phyloP scores from a whole-genome alignment of 768 basidiomycete species.

The Russula griseocarnosa region DNA sequence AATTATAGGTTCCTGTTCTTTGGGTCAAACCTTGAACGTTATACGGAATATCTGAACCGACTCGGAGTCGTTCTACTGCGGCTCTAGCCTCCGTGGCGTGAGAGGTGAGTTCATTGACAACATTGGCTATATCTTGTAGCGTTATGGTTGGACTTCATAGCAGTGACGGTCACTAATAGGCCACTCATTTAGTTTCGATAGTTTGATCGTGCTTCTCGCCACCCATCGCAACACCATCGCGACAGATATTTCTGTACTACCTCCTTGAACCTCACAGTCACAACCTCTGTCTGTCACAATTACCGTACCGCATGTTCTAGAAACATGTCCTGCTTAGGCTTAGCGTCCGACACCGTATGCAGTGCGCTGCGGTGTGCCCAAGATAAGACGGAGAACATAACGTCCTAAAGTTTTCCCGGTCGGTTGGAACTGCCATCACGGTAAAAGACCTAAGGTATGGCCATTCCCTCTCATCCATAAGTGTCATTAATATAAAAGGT shows the following conservation, averaged over 20 bases:
- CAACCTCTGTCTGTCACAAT: background rate
- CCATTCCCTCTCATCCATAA: background rate
- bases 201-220: background rate
- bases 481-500: background rate
- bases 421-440: background rate
- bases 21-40: too few species aligned
- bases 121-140: too few species aligned
- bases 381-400: background rate
- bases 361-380: too few species aligned
- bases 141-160: too few species aligned
- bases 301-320: too few species aligned
- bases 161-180: too few species aligned
- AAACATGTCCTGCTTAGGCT: too few species aligned
- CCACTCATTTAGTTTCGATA: background rate
- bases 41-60: background rate
- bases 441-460: background rate
- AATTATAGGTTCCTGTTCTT: too few species aligned
- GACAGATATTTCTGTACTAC: background rate
- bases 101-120: background rate
- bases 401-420: background rate
- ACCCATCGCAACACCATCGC: background rate
- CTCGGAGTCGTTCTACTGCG: too few species aligned
- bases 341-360: too few species aligned
- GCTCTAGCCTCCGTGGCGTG: background rate
- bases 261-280: background rate